These are phyloP conservation scores for Termitomyces sp. DNA, from an alignment of 768 basidiomycete genomes.

Conservation along the genomic window DNA sequence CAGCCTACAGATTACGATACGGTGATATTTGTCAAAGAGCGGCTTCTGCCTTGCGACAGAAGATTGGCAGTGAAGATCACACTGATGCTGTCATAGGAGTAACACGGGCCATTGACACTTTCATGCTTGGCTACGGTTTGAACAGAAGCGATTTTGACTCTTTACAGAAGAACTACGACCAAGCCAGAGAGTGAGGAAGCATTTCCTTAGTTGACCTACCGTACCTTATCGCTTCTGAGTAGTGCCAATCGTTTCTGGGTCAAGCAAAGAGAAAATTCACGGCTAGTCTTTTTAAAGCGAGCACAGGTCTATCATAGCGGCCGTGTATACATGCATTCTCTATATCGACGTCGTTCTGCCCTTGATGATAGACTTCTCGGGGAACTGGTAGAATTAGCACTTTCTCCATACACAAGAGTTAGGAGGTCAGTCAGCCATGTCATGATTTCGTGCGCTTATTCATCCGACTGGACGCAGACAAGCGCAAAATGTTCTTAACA, in stretches of 20 bases:
- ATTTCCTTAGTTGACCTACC: not conserved
- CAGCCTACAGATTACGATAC: conserved; percentile 53
- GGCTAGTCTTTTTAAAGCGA: conserved; percentile 69
- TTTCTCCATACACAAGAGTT: conserved; percentile 77
- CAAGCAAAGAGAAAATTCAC: conserved; percentile 71
- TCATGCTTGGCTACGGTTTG: conserved; percentile 67
- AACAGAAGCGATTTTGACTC: conserved; percentile 52
- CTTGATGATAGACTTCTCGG: conserved; percentile 67
- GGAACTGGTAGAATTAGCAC: conserved; percentile 67
- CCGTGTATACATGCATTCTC: conserved; percentile 70
- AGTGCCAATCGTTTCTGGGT: conserved; percentile 65
- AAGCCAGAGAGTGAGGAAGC: conserved; percentile 50
- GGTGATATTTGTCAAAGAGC: conserved; percentile 67
- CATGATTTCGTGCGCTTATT: not conserved
- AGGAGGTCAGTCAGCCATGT: conserved; percentile 43
- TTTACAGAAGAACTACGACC: conserved; percentile 63
- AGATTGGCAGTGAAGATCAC: conserved; percentile 69
- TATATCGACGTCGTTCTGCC: conserved; percentile 67
- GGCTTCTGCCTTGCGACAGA: conserved; percentile 55
- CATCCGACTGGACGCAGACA: conserved; percentile 44
- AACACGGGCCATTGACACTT: conserved; percentile 70
- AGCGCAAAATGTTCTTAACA: conserved; percentile 61
- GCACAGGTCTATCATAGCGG: conserved; percentile 76
- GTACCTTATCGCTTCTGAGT: not conserved
- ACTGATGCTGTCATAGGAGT: conserved; percentile 80